A percentile compares a stretch with the other conserved stretches of the same genome.
These are phyloP conservation scores for Microsporum canis DNA, from an alignment of 2,329 filamentous ascomycete species.

Conservation along the genomic window DNA sequence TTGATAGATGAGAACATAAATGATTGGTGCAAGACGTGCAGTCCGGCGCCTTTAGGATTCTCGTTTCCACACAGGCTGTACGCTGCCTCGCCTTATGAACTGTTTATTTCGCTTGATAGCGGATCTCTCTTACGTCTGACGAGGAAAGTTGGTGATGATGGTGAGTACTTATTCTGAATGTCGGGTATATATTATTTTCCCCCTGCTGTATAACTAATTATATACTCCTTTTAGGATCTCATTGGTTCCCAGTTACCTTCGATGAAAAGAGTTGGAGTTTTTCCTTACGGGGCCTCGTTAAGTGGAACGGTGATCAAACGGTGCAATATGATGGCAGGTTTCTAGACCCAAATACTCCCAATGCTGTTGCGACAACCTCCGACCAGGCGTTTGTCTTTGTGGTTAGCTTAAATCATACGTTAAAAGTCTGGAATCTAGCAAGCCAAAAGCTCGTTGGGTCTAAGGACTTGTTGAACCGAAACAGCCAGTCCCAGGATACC, in stretches of 20 bases:
- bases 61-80: constrained; percentile 71
- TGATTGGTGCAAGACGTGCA: constrained; percentile 64
- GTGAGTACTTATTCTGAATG: constrained; percentile 21
- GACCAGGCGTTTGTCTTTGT: constrained; percentile 53
- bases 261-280: constrained; percentile 39
- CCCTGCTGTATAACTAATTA: background rate
- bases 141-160: constrained; percentile 44
- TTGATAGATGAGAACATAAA: constrained; percentile 62
- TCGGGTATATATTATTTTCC: constrained; percentile 2
- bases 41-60: constrained; percentile 62
- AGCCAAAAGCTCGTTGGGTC: constrained; percentile 66
- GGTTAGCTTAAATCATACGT: constrained; percentile 74
- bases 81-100: constrained; percentile 58
- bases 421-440: constrained; percentile 82
- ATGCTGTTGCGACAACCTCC: constrained; percentile 36
- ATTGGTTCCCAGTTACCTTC: constrained; percentile 38
- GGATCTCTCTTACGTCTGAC: constrained; percentile 53
- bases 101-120: constrained; percentile 57
- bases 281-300: constrained; percentile 38
- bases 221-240: constrained; percentile 22
- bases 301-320: constrained; percentile 34
- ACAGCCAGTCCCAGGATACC: constrained; percentile 54
- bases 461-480: constrained; percentile 63
- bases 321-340: constrained; percentile 33
- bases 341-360: constrained; percentile 34